Conservation (phyloP, 73 alveolate species). For the Paramecium sexaurelia region DNA sequence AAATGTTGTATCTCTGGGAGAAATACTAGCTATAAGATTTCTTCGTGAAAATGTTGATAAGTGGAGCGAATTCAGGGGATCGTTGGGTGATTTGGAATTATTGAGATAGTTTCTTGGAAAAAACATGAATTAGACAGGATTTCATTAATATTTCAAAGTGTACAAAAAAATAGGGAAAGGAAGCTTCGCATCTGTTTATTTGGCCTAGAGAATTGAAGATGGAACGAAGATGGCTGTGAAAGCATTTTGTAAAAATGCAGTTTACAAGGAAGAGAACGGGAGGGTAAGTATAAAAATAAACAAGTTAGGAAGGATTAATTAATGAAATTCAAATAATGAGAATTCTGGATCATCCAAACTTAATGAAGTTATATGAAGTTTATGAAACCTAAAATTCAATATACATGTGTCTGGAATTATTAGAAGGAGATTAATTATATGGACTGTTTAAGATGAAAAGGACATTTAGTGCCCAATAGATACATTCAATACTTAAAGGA, state of each 20-base stretch:
- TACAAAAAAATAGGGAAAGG: constrained; percentile 68
- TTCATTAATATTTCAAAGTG: constrained; percentile 57
- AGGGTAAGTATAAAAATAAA: constrained; percentile 35
- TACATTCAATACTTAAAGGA: background rate
- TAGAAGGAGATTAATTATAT: constrained; percentile 60
- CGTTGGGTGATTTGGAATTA: background rate
- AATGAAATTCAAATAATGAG: constrained; percentile 65
- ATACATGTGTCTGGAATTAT: constrained; percentile 44
- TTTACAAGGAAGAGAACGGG: constrained; percentile 63
- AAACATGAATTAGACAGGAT: constrained; percentile 35
- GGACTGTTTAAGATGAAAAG: constrained; percentile 41
- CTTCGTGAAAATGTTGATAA: background rate
- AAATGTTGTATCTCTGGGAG: background rate
- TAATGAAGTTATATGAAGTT: constrained; percentile 65
- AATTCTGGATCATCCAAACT: constrained; percentile 62
- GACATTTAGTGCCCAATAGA: background rate
- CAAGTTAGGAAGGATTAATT: constrained; percentile 56
- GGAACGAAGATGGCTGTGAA: constrained; percentile 61
- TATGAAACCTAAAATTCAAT: constrained; percentile 64
- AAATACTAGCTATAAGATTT: constrained; percentile 15
- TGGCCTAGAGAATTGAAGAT: constrained; percentile 64
- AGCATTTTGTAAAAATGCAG: constrained; percentile 65
- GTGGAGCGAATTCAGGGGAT: background rate
- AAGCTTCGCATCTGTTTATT: constrained; percentile 66
- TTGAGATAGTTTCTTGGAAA: constrained; percentile 16